Evolutionary conservation across 2,329 filamentous ascomycete genomes (phyloP).

Genomic region (Leptographium galeiforme): DNA sequence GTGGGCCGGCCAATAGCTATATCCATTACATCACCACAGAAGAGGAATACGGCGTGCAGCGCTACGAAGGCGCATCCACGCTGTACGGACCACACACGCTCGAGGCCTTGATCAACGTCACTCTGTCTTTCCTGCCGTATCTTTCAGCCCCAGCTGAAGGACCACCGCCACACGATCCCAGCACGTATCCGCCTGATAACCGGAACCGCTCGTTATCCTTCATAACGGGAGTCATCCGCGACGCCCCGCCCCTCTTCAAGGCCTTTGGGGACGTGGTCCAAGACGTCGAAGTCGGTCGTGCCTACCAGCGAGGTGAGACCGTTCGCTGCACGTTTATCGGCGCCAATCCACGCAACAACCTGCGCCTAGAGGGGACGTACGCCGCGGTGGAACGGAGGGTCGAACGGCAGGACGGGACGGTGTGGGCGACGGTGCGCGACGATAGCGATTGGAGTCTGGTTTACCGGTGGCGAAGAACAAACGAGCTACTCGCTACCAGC

Average conservation of each 20-base stretch:
- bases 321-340: conserved; percentile 64
- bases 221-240: conserved; percentile 64
- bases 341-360: conserved; percentile 81
- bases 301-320: conserved; percentile 40
- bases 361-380: conserved; percentile 65
- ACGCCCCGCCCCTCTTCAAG: conserved; percentile 50
- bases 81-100: conserved; percentile 75
- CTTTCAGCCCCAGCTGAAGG: conserved; percentile 35
- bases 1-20: conserved; percentile 80
- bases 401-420: neutral
- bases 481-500: conserved; percentile 57
- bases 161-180: conserved; percentile 26
- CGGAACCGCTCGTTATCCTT: conserved; percentile 62
- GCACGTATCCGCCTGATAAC: conserved; percentile 62
- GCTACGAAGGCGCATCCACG: conserved; percentile 84
- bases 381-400: conserved; percentile 57
- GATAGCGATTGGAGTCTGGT: conserved; percentile 77
- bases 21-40: conserved; percentile 29
- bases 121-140: conserved; percentile 54
- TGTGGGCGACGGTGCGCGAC: conserved; percentile 54
- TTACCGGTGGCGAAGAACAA: conserved; percentile 66
- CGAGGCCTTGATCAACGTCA: conserved; percentile 76
- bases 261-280: conserved; percentile 55
- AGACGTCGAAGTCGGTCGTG: conserved; percentile 28
- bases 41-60: conserved; percentile 54